Base-by-base conservation (phyloP, 2,329 filamentous ascomycete species). In the Botryotinia narcissicola region DNA sequence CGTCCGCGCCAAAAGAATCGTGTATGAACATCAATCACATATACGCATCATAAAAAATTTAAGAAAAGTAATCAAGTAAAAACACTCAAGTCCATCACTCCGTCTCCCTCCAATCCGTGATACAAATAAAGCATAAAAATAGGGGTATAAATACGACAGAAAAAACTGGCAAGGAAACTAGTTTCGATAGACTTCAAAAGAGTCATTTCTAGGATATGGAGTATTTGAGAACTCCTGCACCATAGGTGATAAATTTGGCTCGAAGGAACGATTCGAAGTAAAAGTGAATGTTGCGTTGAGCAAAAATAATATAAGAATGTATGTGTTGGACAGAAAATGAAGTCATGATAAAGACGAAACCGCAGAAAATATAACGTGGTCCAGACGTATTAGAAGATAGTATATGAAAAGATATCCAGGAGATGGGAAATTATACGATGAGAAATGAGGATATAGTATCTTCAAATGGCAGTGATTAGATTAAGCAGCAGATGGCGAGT, bases 371-470 rank as follows among this genome's bases (percentile, higher is more conserved):
- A 51, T 73, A 66, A 59, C 72, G 72, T 73, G 32, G 40, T 71
- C 72, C 68, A 73, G 68, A 51, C 68, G 72, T 66, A 73, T 73
- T 73, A 73, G 42, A 71, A 73, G 9, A 42, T n/a, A 29, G 42
- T 71, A 51, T 42, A 37, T 57, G 8, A n/a, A n/a, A 60, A 73
- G n/a, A 25, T 29, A 48, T 71, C 32, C 40, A 37, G 42, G 22
- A 60, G 48, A 48, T 48, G 25, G 20, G 60, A 60, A 32, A 51
- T 10, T 66, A 66, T 59, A 54, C 35, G 48, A 42, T 42, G 20
- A 42, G 40, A 64, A 64, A 64, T 51, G 22, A 40, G 20, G 46
- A 40, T 54, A 18, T 51, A 25, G 25, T 61, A 32, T 51, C 25
- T 46, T 70, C 35, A 16, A 9, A 8, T n/a, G 20, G 25, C 18